Base-by-base conservation (phyloP, 148 eudicot species). In the Fagopyrum tataricum region DNA sequence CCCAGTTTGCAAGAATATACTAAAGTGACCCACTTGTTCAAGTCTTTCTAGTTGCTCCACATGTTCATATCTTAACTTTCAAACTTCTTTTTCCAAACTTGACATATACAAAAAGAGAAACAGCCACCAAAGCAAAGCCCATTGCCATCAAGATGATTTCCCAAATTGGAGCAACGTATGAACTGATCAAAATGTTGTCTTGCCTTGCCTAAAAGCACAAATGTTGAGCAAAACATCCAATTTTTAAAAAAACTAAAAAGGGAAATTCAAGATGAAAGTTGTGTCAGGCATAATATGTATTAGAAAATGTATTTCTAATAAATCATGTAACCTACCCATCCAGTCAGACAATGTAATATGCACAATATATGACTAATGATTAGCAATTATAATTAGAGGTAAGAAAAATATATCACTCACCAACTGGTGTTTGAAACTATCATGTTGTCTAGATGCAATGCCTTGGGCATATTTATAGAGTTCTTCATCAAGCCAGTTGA, bases 401-500 rank as follows among this genome's bases (percentile, higher is more conserved):
- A 14, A 46, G 2, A 46, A 14, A 52, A 4, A 4, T n/a, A 83
- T 85, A 68, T 55, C 56, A 81, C 74, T 76, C 75, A 79, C 85
- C 79, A 82, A 77, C 59, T 80, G 79, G 72, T 74, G 79, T 69
- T 79, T 64, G 77, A 86, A 76, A 52, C 68, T 82, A 64, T 76
- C 74, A 46, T 85, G 88, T 81, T 92, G 90, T 80, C 81, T 82
- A 24, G 76, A 76, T 79, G 87, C 90, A 74, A 88, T 85, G 31
- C 79, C 71, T 75, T 84, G 83, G 53, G 94, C 97, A 81, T 95
- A 87, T 40, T 86, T 82, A 67, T 95, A 91, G 49, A 95, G 89
- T 80, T 95, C 88, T 75, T 90, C 73, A 76, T 95, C 99, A 70
- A 95, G 91, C 81, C 82, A 81, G 79, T 90, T 92, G 6, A 92